phyloP scores from a whole-genome alignment of 2,329 filamentous ascomycete genomes.

The Cladorrhinum sp. region DNA sequence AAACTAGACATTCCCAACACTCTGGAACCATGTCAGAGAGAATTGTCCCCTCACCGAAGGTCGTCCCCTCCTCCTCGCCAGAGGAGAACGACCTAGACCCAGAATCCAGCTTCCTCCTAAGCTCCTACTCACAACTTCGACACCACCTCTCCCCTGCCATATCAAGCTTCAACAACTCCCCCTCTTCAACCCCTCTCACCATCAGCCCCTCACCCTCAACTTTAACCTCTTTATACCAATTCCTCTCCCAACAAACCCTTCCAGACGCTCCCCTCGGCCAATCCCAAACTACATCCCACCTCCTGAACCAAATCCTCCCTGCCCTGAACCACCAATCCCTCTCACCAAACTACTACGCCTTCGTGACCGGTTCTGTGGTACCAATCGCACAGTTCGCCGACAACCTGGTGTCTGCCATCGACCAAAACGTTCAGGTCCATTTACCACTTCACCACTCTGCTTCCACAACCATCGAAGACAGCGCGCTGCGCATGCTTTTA shows the following conservation, averaged over 20 bases:
- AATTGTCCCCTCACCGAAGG: not conserved
- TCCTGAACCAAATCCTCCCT: constrained; percentile 47
- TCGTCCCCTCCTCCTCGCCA: not conserved
- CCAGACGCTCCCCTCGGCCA: constrained; percentile 7
- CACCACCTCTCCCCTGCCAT: constrained; percentile 5
- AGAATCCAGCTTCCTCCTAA: constrained; percentile 20
- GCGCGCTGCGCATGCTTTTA: constrained; percentile 66
- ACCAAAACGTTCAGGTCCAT: constrained; percentile 84
- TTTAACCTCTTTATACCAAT: constrained; percentile 23
- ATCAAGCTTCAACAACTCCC: no score
- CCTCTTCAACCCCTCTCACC: constrained; percentile 29
- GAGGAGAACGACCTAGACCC: not conserved
- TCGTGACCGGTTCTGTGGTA: constrained; percentile 79
- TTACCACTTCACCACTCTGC: constrained; percentile 75
- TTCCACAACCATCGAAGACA: constrained; percentile 72
- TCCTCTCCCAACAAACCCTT: not conserved
- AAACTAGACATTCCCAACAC: not conserved
- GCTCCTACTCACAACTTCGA: constrained; percentile 19
- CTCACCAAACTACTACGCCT: constrained; percentile 75
- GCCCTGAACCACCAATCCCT: constrained; percentile 66
- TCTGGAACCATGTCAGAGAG: constrained; percentile 8
- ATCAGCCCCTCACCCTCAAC: constrained; percentile 26
- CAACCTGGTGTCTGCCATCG: constrained; percentile 73
- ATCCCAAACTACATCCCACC: constrained; percentile 40
- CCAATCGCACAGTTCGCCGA: constrained; percentile 80